Percentiles rank a stretch among this genome's conserved stretches.
phyloP scores from a whole-genome alignment of 257 asterid species.

The Anisodus acutangulus region DNA sequence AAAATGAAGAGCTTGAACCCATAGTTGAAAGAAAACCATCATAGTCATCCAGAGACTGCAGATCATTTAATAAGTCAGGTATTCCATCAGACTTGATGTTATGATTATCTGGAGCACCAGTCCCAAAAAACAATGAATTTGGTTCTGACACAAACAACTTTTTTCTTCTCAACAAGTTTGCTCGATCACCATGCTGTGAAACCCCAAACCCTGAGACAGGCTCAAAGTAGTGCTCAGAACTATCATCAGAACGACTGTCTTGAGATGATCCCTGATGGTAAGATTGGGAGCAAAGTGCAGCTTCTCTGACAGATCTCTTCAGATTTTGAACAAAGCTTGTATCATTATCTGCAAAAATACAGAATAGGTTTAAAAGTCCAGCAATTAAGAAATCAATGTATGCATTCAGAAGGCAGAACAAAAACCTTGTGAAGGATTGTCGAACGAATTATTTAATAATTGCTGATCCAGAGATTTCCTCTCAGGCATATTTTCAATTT shows the following conservation, averaged over 20 bases:
- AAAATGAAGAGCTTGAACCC: conserved; percentile 76
- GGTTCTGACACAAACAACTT: conserved; percentile 61
- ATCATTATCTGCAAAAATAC: conserved; percentile 68
- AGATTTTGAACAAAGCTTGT: conserved; percentile 70
- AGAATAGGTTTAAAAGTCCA: conserved; percentile 20
- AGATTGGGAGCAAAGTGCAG: conserved; percentile 73
- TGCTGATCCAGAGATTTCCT: conserved; percentile 59
- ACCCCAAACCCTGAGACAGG: conserved; percentile 75
- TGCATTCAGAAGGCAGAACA: conserved; percentile 34
- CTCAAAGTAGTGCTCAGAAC: conserved; percentile 89
- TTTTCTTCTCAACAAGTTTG: conserved; percentile 54
- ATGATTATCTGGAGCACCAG: conserved; percentile 49
- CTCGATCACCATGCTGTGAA: conserved; percentile 66
- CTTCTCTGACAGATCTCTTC: conserved; percentile 94
- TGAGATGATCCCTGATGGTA: conserved; percentile 69
- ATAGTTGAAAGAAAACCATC: conserved; percentile 79
- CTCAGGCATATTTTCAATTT: conserved; percentile 55
- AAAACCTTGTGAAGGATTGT: conserved; percentile 66
- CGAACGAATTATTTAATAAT: conserved; percentile 46
- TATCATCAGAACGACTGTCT: conserved; percentile 84
- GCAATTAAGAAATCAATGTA: conserved; percentile 22
- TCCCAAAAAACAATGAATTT: conserved; percentile 63
- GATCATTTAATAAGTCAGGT: conserved; percentile 62
- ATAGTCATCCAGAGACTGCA: conserved; percentile 76
- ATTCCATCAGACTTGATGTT: conserved; percentile 67